Conservation (phyloP, 1,139 yeast genomes). For the Yamadazyma epiphylla region DNA sequence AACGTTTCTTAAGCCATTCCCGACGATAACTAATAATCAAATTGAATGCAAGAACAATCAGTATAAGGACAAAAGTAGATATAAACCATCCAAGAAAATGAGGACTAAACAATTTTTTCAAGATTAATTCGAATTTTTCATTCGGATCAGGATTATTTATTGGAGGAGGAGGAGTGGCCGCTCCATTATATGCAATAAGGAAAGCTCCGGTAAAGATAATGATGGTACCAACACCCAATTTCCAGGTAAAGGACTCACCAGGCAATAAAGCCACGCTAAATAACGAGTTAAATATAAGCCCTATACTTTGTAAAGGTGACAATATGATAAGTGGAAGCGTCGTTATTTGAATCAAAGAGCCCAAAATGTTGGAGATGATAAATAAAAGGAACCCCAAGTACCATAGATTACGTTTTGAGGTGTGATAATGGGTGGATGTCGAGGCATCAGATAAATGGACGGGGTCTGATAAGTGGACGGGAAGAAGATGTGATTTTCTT, state of each 20-base stretch:
- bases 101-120: slow-evolving; percentile 22
- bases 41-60: slow-evolving; percentile 21
- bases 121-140: slow-evolving; percentile 21
- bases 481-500: slow-evolving; percentile 66
- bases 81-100: slow-evolving; percentile 38
- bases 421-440: slow-evolving; percentile 28
- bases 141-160: slow-evolving; percentile 11
- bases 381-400: slow-evolving; percentile 68
- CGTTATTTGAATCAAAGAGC: slow-evolving; percentile 79
- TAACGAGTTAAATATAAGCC: slow-evolving; percentile 75
- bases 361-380: slow-evolving; percentile 70
- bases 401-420: slow-evolving; percentile 66
- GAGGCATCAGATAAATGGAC: slow-evolving; percentile 16
- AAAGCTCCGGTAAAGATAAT: slow-evolving; percentile 74
- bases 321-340: slow-evolving; percentile 77
- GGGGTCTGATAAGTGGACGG: slow-evolving; percentile 12
- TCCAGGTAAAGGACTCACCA: slow-evolving; percentile 61
- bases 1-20: slow-evolving; percentile 10
- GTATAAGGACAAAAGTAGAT: slow-evolving; percentile 29
- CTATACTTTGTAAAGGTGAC: slow-evolving; percentile 83
- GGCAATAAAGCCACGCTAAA: slow-evolving; percentile 67
- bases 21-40: slow-evolving; percentile 12
- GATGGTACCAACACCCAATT: slow-evolving; percentile 61
- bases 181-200: slow-evolving; percentile 74
- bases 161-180: slow-evolving; percentile 18